phyloP scores from a whole-genome alignment of 176 grass and related monocot genomes.

The Dactylis glomerata region DNA sequence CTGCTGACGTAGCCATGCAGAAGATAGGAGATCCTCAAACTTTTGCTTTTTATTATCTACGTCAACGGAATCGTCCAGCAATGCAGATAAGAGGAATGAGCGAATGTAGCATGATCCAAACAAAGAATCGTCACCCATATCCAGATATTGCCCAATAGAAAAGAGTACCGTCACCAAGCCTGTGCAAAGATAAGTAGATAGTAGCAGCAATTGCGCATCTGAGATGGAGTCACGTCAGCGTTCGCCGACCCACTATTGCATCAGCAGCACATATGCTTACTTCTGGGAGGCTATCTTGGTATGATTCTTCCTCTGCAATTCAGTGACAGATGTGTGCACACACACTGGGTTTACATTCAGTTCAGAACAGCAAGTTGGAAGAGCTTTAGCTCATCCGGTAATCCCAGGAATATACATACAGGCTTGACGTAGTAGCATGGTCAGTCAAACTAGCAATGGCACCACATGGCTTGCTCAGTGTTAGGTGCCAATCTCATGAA shows the following conservation, averaged over 20 bases:
- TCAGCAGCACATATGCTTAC: neutral
- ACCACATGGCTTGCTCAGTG: neutral
- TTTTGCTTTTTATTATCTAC: neutral
- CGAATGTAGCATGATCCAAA: neutral
- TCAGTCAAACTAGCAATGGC: neutral
- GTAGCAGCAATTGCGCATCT: neutral
- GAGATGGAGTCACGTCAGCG: neutral
- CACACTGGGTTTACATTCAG: neutral
- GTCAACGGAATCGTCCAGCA: neutral
- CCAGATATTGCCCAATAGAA: neutral
- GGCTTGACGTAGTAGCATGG: neutral
- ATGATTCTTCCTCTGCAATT: no score
- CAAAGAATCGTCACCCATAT: neutral
- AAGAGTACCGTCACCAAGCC: neutral
- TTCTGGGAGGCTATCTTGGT: neutral
- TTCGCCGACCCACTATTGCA: neutral
- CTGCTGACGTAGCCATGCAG: neutral
- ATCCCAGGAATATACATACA: slow-evolving; percentile 32
- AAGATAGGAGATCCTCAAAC: no score
- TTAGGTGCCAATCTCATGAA: neutral
- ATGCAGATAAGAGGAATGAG: neutral
- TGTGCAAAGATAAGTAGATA: neutral
- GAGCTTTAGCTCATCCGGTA: slow-evolving; percentile 30
- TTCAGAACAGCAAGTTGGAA: neutral
- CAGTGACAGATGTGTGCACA: neutral